Conservation (phyloP, 192 early-diverging fungal genomes). For the Lobulomyces angularis region DNA sequence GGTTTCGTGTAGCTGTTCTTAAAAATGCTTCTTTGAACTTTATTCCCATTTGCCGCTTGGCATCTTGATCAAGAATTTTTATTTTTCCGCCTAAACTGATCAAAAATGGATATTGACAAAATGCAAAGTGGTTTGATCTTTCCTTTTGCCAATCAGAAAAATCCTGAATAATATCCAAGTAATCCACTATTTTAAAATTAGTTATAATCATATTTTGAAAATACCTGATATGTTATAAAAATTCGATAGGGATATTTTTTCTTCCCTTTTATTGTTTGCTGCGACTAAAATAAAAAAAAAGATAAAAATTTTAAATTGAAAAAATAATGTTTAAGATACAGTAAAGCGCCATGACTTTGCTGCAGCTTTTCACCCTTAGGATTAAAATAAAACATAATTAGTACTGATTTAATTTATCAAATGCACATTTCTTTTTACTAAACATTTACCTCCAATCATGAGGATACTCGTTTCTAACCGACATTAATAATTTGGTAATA, state of each 20-base stretch:
- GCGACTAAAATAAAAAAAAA: slow-evolving; percentile 31
- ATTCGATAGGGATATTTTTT: slow-evolving; percentile 48
- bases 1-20: slow-evolving; percentile 23
- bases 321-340: slow-evolving; percentile 30
- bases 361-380: slow-evolving; percentile 35
- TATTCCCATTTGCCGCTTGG: slow-evolving; percentile 4
- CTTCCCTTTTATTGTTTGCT: slow-evolving; percentile 52
- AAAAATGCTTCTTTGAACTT: slow-evolving; percentile 33
- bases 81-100: slow-evolving; percentile 42
- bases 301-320: slow-evolving; percentile 9
- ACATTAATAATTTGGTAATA: too few relatives aligned
- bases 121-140: slow-evolving; percentile 28
- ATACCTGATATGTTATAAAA: slow-evolving; percentile 93
- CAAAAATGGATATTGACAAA: slow-evolving; percentile 46
- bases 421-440: slow-evolving; percentile 54
- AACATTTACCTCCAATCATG: background rate
- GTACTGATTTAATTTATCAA: slow-evolving; percentile 79
- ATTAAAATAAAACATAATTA: slow-evolving; percentile 67
- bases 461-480: slow-evolving; percentile 6
- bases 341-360: slow-evolving; percentile 69
- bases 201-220: too few relatives aligned
- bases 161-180: slow-evolving; percentile 29
- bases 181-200: slow-evolving; percentile 39
- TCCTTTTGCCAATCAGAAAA: slow-evolving; percentile 36
- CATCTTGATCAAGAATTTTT: slow-evolving; percentile 7